These are phyloP conservation scores for Chenopodium album DNA, from an alignment of 148 eudicot species.

Conservation along the genomic window DNA sequence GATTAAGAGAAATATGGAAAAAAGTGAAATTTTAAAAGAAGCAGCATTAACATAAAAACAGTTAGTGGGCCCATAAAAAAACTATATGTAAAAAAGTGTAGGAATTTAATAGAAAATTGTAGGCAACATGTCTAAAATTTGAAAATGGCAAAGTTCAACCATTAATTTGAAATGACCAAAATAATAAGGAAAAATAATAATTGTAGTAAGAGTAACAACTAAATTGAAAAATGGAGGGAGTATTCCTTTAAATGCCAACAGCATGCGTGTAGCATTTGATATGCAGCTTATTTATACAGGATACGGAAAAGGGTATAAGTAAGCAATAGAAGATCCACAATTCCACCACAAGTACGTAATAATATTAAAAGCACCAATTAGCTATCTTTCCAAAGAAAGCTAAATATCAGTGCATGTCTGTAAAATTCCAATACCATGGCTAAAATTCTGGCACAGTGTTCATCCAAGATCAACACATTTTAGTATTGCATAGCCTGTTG, in stretches of 20 bases:
- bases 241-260: neutral
- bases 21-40: too few species aligned
- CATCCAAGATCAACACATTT: neutral
- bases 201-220: too few species aligned
- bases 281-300: neutral
- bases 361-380: neutral
- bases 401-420: neutral
- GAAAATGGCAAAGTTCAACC: too few species aligned
- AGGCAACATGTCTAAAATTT: too few species aligned
- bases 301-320: neutral
- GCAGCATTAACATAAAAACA: too few species aligned
- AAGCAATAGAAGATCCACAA: neutral
- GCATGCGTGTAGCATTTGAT: neutral
- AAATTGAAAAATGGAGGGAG: too few species aligned
- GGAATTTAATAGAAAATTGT: too few species aligned
- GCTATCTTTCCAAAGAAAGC: neutral
- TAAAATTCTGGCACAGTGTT: neutral
- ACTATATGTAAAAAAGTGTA: too few species aligned
- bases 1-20: too few species aligned
- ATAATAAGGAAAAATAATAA: too few species aligned
- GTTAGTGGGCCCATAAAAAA: too few species aligned
- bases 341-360: neutral
- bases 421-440: neutral
- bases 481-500: neutral
- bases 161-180: too few species aligned